Conservation (phyloP, 1,284 basidiomycete species). For the Mycosarcoma maydis region DNA sequence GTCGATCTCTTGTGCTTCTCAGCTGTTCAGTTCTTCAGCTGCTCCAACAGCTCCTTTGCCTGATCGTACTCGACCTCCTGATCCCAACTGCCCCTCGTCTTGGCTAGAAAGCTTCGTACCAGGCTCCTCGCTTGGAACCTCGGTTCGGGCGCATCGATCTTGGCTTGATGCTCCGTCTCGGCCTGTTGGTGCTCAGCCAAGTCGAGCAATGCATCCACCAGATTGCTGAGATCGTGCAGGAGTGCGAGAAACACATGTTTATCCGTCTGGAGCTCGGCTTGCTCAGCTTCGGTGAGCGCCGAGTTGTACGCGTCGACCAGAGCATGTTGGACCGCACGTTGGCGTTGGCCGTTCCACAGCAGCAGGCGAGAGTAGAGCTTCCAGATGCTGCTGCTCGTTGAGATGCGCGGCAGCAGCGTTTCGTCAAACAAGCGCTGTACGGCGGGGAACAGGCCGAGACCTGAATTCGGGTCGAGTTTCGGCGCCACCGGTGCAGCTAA, state of each 20-base stretch:
- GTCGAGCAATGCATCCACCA: slow-evolving; percentile 81
- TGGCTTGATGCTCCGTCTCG: slow-evolving; percentile 70
- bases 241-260: slow-evolving; percentile 13
- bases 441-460: slow-evolving; percentile 74
- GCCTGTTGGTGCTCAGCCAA: slow-evolving; percentile 69
- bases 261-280: slow-evolving; percentile 20
- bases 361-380: slow-evolving; percentile 57
- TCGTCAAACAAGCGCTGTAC: slow-evolving; percentile 78
- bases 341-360: slow-evolving; percentile 47
- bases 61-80: slow-evolving; percentile 84
- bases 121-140: slow-evolving; percentile 85
- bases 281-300: slow-evolving; percentile 23
- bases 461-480: slow-evolving; percentile 72
- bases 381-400: slow-evolving; percentile 67
- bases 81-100: slow-evolving; percentile 75
- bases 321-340: slow-evolving; percentile 30
- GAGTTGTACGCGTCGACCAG: slow-evolving; percentile 53
- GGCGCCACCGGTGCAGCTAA: slow-evolving; percentile 23
- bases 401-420: slow-evolving; percentile 80
- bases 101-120: slow-evolving; percentile 85
- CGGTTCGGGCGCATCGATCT: slow-evolving; percentile 71
- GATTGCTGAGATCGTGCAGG: slow-evolving; percentile 53
- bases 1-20: neutral
- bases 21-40: slow-evolving; percentile 26
- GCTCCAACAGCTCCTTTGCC: slow-evolving; percentile 71